phyloP scores from a whole-genome alignment of 2,329 filamentous ascomycete genomes.

The Cladobotryum protrusum region DNA sequence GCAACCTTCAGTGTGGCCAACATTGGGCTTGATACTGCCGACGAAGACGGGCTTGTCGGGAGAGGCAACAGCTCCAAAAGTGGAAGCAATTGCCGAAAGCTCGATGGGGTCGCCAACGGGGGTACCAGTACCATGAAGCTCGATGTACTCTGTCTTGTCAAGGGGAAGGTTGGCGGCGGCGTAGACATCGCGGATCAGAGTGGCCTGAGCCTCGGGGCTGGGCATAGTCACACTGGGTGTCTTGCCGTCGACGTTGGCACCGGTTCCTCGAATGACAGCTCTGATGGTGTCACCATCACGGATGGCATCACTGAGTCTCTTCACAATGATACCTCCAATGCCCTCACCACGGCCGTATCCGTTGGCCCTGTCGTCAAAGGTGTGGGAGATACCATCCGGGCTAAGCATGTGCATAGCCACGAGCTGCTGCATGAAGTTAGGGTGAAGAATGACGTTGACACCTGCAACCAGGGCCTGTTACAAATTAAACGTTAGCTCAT shows the following conservation, averaged over 20 bases:
- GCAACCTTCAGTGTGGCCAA: constrained; percentile 19
- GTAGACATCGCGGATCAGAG: constrained; percentile 38
- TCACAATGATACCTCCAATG: constrained; percentile 15
- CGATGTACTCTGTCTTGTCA: constrained; percentile 28
- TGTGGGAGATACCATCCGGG: neutral
- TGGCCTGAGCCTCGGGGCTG: constrained; percentile 24
- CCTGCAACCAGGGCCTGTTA: neutral
- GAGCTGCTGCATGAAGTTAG: neutral
- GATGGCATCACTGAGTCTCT: no score
- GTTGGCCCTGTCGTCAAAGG: constrained; percentile 37
- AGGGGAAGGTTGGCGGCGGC: constrained; percentile 24
- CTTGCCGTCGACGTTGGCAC: neutral
- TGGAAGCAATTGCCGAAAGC: neutral
- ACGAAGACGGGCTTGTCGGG: neutral
- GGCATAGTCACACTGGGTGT: constrained; percentile 30
- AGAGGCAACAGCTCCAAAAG: constrained; percentile 21
- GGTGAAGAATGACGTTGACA: neutral
- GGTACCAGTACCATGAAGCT: constrained; percentile 44
- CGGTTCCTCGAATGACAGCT: no score
- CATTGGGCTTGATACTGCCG: constrained; percentile 19
- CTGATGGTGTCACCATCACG: no score
- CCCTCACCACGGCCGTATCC: constrained; percentile 47
- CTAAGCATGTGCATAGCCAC: neutral
- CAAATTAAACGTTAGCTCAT: neutral
- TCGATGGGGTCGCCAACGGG: constrained; percentile 9